Percentiles rank a stretch among this genome's conserved stretches.
phyloP scores from a whole-genome alignment of 2,329 filamentous ascomycete genomes.

The Coniochaeta sp. region DNA sequence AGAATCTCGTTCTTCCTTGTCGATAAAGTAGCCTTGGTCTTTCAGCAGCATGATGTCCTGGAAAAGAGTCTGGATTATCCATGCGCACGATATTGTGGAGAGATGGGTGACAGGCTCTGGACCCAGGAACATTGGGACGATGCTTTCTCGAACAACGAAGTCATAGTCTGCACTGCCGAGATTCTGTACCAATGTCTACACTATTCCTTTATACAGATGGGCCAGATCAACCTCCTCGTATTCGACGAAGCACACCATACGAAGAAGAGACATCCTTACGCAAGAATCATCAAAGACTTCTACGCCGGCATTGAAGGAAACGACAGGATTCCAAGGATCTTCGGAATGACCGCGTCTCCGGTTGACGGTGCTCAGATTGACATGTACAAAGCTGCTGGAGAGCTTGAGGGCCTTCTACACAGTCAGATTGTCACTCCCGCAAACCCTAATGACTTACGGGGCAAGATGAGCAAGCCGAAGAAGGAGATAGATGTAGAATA shows the following conservation, averaged over 20 bases:
- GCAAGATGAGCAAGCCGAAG: slow-evolving; percentile 49
- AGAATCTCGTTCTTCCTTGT: slow-evolving; percentile 83
- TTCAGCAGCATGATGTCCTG: slow-evolving; percentile 81
- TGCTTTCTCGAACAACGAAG: slow-evolving; percentile 58
- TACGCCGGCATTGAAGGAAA: slow-evolving; percentile 49
- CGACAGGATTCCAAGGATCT: slow-evolving; percentile 60
- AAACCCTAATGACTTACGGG: slow-evolving; percentile 46
- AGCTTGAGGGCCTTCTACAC: slow-evolving; percentile 71
- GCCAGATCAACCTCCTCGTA: slow-evolving; percentile 79
- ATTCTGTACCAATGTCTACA: slow-evolving; percentile 73
- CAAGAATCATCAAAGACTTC: slow-evolving; percentile 81
- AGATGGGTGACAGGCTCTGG: slow-evolving; percentile 39
- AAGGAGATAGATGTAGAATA: slow-evolving; percentile 53
- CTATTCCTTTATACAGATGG: slow-evolving; percentile 72
- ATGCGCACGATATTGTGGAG: slow-evolving; percentile 69
- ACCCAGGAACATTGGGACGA: slow-evolving; percentile 41
- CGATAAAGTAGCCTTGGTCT: slow-evolving; percentile 81
- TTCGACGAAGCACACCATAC: slow-evolving; percentile 97
- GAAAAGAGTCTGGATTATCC: slow-evolving; percentile 72
- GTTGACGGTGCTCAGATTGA: slow-evolving; percentile 70
- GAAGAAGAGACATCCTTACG: slow-evolving; percentile 89
- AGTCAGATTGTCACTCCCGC: slow-evolving; percentile 72
- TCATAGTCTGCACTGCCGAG: slow-evolving; percentile 87
- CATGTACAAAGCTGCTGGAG: slow-evolving; percentile 58
- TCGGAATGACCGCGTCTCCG: slow-evolving; percentile 96